Percentiles rank a stretch among this genome's conserved stretches.
Conservation (phyloP, 495 filamentous ascomycete species). For the Neurospora tetraspora region DNA sequence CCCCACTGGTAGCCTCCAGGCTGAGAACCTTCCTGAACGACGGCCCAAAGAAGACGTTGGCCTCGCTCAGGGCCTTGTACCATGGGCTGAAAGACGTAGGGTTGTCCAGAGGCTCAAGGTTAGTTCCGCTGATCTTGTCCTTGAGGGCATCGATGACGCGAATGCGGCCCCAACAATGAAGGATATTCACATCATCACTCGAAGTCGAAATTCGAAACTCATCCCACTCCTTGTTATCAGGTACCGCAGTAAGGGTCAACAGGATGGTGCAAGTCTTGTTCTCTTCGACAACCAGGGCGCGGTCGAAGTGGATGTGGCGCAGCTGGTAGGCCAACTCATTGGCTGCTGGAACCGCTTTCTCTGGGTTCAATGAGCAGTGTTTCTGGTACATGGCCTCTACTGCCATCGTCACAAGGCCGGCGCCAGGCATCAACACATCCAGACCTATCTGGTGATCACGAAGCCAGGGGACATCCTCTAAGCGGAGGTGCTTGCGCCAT, state of each 20-base stretch:
- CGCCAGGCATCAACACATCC: slow-evolving; percentile 12
- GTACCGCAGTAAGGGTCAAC: background rate
- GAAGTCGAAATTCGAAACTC: slow-evolving; percentile 7
- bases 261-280: background rate
- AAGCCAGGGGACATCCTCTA: slow-evolving; percentile 26
- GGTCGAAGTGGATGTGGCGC: slow-evolving; percentile 2
- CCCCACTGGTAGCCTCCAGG: slow-evolving; percentile 19
- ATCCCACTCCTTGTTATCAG: slow-evolving; percentile 7
- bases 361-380: background rate
- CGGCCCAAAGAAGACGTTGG: slow-evolving; percentile 21
- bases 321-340: slow-evolving; percentile 2
- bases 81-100: slow-evolving; percentile 7
- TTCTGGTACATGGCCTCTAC: slow-evolving; percentile 12
- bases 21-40: slow-evolving; percentile 15
- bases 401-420: slow-evolving; percentile 8
- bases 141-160: slow-evolving; percentile 1
- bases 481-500: slow-evolving; percentile 33
- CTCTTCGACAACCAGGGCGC: slow-evolving; percentile 9
- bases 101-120: slow-evolving; percentile 1
- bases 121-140: background rate
- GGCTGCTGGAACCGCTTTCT: background rate
- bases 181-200: background rate
- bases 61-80: slow-evolving; percentile 23
- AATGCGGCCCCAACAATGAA: slow-evolving; percentile 8
- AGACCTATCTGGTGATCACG: slow-evolving; percentile 29